Conservation (phyloP, 352 stramenopile genomes). For the Globisporangium lucens region DNA sequence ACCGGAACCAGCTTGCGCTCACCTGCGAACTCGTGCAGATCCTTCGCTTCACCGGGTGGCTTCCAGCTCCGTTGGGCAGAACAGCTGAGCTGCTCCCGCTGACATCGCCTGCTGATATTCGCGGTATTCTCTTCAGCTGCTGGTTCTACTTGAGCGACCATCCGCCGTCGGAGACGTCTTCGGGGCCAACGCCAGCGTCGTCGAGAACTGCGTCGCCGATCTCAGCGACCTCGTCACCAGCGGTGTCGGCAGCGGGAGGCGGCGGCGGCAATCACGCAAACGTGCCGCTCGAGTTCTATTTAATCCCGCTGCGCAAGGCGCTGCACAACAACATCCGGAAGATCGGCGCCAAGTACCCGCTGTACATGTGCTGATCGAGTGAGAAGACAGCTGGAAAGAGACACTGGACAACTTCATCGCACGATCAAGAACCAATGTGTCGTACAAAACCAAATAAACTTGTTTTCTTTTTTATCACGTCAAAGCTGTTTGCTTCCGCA, state of each 20-base stretch:
- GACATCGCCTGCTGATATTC: constrained; percentile 66
- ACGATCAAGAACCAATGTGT: not conserved
- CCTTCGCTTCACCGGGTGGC: constrained; percentile 51
- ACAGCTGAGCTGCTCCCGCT: constrained; percentile 63
- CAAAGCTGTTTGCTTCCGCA: not conserved
- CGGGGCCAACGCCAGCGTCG: constrained; percentile 36
- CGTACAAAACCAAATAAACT: not conserved
- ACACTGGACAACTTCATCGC: too few species aligned
- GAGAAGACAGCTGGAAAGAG: not conserved
- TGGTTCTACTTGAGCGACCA: constrained; percentile 84
- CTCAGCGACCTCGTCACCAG: constrained; percentile 43
- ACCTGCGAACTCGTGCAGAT: constrained; percentile 66
- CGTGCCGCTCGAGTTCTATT: constrained; percentile 71
- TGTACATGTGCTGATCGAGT: constrained; percentile 62
- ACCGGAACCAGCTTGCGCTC: constrained; percentile 62
- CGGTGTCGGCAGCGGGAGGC: constrained; percentile 18
- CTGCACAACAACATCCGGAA: constrained; percentile 75
- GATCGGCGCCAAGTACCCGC: constrained; percentile 66
- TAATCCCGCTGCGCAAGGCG: constrained; percentile 71
- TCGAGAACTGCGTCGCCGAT: constrained; percentile 43
- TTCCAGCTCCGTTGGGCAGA: constrained; percentile 48
- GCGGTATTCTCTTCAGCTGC: constrained; percentile 75
- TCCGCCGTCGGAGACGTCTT: constrained; percentile 38
- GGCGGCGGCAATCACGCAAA: constrained; percentile 22
- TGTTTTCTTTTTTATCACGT: not conserved